Conservation (phyloP, 78 protist species). For the Guillardia theta region DNA sequence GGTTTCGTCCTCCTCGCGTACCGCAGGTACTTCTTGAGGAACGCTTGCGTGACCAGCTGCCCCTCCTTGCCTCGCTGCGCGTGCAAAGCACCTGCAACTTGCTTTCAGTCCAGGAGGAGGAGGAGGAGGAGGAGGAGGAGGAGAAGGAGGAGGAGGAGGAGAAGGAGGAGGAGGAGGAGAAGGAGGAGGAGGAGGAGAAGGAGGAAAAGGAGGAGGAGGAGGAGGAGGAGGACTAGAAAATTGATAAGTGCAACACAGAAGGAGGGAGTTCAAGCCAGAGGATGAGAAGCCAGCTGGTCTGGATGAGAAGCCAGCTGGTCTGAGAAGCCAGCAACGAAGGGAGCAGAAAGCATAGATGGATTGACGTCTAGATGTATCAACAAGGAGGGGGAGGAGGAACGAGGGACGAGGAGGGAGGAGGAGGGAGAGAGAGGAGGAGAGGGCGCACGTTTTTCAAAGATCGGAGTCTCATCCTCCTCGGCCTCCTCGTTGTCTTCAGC, state of each 20-base stretch:
- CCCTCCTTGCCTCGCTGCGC: neutral
- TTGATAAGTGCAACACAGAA: too few relatives aligned
- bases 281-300: too few relatives aligned
- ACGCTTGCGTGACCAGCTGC: neutral
- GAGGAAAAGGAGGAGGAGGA: neutral
- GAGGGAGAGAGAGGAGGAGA: neutral
- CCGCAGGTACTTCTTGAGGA: slow-evolving; percentile 65
- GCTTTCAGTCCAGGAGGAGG: neutral
- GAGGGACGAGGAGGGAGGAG: neutral
- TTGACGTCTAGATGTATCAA: too few relatives aligned
- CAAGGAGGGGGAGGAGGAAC: neutral
- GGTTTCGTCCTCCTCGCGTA: slow-evolving; percentile 45
- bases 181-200: neutral
- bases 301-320: too few relatives aligned
- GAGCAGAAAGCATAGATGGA: too few relatives aligned
- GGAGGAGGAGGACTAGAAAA: neutral
- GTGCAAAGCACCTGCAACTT: too few relatives aligned
- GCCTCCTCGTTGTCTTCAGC: neutral
- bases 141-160: neutral
- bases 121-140: slow-evolving; percentile 3
- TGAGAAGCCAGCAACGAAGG: too few relatives aligned
- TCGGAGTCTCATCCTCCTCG: neutral
- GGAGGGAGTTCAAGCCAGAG: neutral
- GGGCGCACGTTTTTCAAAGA: neutral
- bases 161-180: neutral